These are phyloP conservation scores for Aureobasidium pullulans DNA, from an alignment of 2,329 filamentous ascomycete genomes.

Conservation along the genomic window DNA sequence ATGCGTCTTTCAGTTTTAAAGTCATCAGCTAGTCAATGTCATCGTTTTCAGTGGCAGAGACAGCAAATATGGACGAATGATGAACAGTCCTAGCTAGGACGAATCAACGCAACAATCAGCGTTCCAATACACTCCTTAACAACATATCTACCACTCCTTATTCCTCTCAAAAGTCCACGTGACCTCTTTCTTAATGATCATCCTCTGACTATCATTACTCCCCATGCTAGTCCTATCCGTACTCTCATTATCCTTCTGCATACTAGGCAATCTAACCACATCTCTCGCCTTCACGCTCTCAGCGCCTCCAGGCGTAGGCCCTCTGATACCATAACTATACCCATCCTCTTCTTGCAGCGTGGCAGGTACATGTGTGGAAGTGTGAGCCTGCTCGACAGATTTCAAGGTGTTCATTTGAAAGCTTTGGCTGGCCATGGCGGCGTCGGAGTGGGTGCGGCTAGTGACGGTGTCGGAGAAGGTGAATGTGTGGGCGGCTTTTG, in stretches of 20 bases:
- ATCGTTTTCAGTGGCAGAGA: too few species aligned
- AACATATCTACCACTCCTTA: not conserved
- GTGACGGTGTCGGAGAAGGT: not conserved
- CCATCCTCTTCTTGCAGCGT: not conserved
- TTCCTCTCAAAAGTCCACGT: not conserved
- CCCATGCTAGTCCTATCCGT: not conserved
- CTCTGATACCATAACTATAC: not conserved
- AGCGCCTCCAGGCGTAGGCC: not conserved
- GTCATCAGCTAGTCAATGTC: too few species aligned
- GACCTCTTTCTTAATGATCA: slow-evolving; percentile 11
- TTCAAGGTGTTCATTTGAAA: not conserved
- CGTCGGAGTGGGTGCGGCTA: not conserved
- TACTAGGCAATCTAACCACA: not conserved
- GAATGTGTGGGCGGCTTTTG: not conserved
- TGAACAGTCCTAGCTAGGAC: too few species aligned
- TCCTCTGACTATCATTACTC: slow-evolving; percentile 11
- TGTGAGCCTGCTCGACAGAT: not conserved
- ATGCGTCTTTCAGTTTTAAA: too few species aligned
- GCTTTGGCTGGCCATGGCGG: not conserved
- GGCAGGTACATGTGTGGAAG: not conserved
- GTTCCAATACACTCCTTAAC: too few species aligned
- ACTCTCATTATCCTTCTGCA: not conserved
- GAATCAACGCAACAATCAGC: too few species aligned
- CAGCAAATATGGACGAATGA: too few species aligned
- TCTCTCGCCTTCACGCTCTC: not conserved